Base-by-base conservation (phyloP, 2,329 filamentous ascomycete genomes). In the Arthrobotrys conoides region DNA sequence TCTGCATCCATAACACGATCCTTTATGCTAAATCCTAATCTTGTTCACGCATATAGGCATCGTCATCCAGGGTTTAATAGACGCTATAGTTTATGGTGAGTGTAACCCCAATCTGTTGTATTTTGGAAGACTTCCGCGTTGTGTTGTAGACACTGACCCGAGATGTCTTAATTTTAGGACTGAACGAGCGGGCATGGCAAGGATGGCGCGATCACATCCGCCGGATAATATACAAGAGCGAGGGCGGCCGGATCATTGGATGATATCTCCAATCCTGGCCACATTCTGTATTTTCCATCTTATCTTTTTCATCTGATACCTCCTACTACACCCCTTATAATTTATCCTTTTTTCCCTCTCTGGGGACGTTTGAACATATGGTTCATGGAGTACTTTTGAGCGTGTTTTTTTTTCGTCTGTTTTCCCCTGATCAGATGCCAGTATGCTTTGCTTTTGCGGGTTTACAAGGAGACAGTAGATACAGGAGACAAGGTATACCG, bases 41-140 rank as follows among this genome's bases (percentile, higher is more conserved):
- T 51, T 3, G 5, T n/a, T 59, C 14, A 49, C 38, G 83, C 82
- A 20, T 24, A 76, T 80, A 8, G 85, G 85, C 66, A 85, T 86
- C 59, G 85, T 86, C 0, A 80, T 85, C 2, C 85, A 86, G 76
- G 85, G 85, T 6, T 82, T 86, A 27, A 82, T 84, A 8, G 85
- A 86, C 76, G 84, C 85, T 5, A 64, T 86, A 44, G 85, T 86
- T 22, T 86, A 86, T 79, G 85, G 85, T 75, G 53, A 68, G 76
- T 76, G 14, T 16, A 18, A 16, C 20, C 5, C 12, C 20, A 12
- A 48, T 33, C 22, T 70, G 72, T 76, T 76, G 67, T 2, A 71
- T 33, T 71, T 59, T 38, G 24, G 5, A 30, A 24, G 5, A 38
- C 5, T 59, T 30, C 22, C 27, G 66, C 49, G 66, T 76, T 71